Evolutionary conservation across 805 yeast genomes (phyloP), one percentile per base, ranked within the genome.

Genomic region (Cyberlindnera saturnus): DNA sequence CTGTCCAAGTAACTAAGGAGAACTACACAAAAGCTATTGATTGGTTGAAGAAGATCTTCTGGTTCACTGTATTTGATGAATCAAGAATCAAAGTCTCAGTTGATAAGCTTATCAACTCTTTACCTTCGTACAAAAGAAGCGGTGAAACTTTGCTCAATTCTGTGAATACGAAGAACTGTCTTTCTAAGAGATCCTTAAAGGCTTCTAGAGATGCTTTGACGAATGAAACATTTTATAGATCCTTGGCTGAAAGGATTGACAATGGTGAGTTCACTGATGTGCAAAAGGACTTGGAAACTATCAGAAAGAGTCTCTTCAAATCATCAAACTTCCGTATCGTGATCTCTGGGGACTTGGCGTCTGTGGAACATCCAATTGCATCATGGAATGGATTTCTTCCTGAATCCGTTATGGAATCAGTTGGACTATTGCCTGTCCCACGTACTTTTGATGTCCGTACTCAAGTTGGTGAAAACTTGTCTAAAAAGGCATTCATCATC

Each of bases 41-140:
- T 19, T 93, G 98, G 98, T 67, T 86, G 35, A 63, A 69, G 36
- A 78, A 79, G 45, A 71, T 85, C 16, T 63, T 89, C 53, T 81
- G 77, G 60, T 73, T 77, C 52, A 74, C 85, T 26, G 72, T 76
- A 6, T 87, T 86, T 60, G 96, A 89, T 44, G 79, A 77, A 49
- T 71, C 77, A 10, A 73, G 97, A 60, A 75, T 88, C 19, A 72
- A 74, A 51, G 77, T 86, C 23, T 70, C 82, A 15, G 47, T 69
- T 32, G 73, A 70, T 40, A 68, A 66, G 38, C 57, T 66, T 37
- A 49, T 67, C 40, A 69, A 65, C 42, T 67, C 73, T 5, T 55
- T 71, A 23, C 67, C 68, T 42, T 67, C 68, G 38, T 50, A 61
- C 16, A 66, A 67, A 49, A 63, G 74, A 63, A 66, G 63, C 51